A percentile compares a stretch with the other conserved stretches of the same genome.
phyloP scores from a whole-genome alignment of 1,284 basidiomycete genomes.

The Earliella scabrosa region DNA sequence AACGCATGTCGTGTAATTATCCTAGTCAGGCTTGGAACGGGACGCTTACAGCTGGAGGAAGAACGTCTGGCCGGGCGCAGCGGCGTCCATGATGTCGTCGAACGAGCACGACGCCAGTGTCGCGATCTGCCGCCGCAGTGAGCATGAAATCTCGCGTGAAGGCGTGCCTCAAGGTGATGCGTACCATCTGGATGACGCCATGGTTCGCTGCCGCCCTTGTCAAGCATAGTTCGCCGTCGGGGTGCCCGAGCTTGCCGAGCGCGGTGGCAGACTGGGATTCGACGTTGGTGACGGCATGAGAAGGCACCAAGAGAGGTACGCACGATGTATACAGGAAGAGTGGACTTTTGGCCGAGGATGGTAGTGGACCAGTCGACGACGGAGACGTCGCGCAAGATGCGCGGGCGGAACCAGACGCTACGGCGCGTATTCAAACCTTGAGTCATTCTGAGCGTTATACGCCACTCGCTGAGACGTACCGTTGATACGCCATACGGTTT shows the following conservation, averaged over 20 bases:
- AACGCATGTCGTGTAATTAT: not conserved
- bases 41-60: conserved; percentile 74
- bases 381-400: conserved; percentile 68
- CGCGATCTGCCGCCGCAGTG: conserved; percentile 63
- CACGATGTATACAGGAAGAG: conserved; percentile 65
- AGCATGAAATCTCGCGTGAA: no score
- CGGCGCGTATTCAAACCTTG: no score
- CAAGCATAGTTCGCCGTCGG: conserved; percentile 88
- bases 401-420: conserved; percentile 79
- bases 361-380: conserved; percentile 64
- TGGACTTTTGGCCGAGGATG: conserved; percentile 59
- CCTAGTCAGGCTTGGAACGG: not conserved
- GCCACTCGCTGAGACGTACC: conserved; percentile 36
- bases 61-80: conserved; percentile 72
- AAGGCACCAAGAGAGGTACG: conserved; percentile 11
- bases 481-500: conserved; percentile 68
- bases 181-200: conserved; percentile 88
- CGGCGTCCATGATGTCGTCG: conserved; percentile 85
- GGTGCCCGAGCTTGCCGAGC: conserved; percentile 91
- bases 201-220: conserved; percentile 85
- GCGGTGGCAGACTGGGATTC: conserved; percentile 69
- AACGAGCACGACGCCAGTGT: conserved; percentile 89
- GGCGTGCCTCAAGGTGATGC: conserved; percentile 7
- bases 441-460: not conserved
- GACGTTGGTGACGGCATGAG: not conserved